Base-by-base conservation (phyloP, 75 land plant genomes). In the Ceratopteris richardii region DNA sequence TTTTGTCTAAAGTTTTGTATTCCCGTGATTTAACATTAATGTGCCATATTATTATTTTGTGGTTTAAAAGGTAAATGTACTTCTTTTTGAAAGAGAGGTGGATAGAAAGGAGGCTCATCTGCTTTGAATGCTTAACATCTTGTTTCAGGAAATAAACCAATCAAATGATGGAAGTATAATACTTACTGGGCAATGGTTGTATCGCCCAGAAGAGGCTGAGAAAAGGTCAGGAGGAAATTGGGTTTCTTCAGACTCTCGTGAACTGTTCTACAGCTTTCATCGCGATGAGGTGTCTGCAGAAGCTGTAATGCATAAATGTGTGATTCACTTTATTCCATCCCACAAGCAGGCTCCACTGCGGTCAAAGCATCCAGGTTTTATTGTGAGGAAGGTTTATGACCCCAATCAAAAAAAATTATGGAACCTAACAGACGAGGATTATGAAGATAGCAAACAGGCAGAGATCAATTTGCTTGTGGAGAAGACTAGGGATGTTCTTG, bases 111-210 rank as follows among this genome's bases (percentile, higher is more conserved):
- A 9, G 9, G 54, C 14, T 52, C n/a, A n/a, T n/a, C n/a, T n/a
- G n/a, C n/a, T n/a, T n/a, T n/a, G n/a, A n/a, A n/a, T n/a, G n/a
- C n/a, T n/a, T n/a, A n/a, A n/a, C n/a, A n/a, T n/a, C 28, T 52
- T 2, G 25, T 23, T 22, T 26, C 50, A 91, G 95, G 96, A 93
- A 44, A 85, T 93, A 41, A 85, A 80, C 36, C 83, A 90, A 67
- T 62, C 68, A 31, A 77, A 54, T 46, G 78, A 83, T 73, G 96
- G 92, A n/a, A 69, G 62, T 50, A 63, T 94, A 67, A 75, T 74
- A 71, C 80, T 95, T 2, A 78, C 73, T 39, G 99, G 99, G 0
- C 99, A 95, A 47, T 95, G 99, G 99, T 95, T 95, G 64, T 95
- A 95, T 52, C 81, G 99, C 29, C 99, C 97, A 23, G 99, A 90